Base-by-base conservation (phyloP, 441 rosid genomes). In the Hura crepitans region DNA sequence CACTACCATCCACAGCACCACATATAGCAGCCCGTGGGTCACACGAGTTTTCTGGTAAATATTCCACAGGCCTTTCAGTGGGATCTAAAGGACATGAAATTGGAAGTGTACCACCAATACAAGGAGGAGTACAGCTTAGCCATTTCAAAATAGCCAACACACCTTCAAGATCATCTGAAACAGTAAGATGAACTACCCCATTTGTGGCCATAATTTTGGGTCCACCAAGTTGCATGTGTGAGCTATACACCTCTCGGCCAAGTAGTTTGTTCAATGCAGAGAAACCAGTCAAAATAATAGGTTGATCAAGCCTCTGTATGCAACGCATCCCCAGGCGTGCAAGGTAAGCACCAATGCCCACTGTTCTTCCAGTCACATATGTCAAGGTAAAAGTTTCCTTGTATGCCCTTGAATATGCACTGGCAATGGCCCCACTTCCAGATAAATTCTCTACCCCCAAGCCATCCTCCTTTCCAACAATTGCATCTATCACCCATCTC, bases 181-280 rank as follows among this genome's bases (percentile, higher is more conserved):
- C 99, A 5, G 98, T 89, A 72, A 87, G 97, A 87, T 96, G 99
- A 67, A 91, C 98, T 46, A 96, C 99, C 65, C 99, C 99, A 76
- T 96, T 96, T 59, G 98, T 96, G 50, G 96, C 98, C 99, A 96
- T 96, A 76, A 96, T 91, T 84, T 96, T 96, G 4, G 99, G 99
- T 39, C 99, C 99, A 70, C 99, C 99, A 62, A 96, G 99, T 83
- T 96, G 99, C 99, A 96, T 96, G 82, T 96, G 99, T 71, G 99
- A 96, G 82, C 99, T 96, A 82, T 96, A 96, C 35, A 96, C 99
- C 80, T 96, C 99, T 45, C 99, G 94, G 56, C 99, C 99, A 57
- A 96, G 99, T 70, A 96, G 93, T 81, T 96, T 96, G 86, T 96
- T 96, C 73, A 96, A 78, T 18, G 99, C 97, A 51, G 99, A 91